Base-by-base conservation (phyloP, 345 rosid genomes). In the Populus ilicifolia region DNA sequence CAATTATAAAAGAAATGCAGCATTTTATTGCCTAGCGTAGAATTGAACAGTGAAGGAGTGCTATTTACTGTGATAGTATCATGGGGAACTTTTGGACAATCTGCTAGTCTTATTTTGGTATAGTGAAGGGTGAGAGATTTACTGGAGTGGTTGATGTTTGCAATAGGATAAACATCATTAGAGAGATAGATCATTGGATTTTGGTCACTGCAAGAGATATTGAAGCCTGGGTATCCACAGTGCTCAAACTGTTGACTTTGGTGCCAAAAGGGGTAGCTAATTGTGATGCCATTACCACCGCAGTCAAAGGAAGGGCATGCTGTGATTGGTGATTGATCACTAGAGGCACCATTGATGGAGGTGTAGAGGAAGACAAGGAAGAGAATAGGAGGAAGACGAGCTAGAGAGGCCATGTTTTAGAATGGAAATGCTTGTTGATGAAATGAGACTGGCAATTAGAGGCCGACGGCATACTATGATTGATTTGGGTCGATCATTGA, bases 211-310 rank as follows among this genome's bases (percentile, higher is more conserved):
- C 87, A 85, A 2, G 87, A 79, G 70, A 82, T 35, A 23, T 75
- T 77, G 27, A 82, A 54, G 61, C 85, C 81, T 29, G 80, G 80
- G 62, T 82, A 85, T 50, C 87, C 87, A n/a, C 83, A 85, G 25
- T 81, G 75, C 13, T 79, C 77, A 5, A 6, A 23, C 18, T 38
- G 41, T 25, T 43, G 70, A 56, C 41, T 21, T 66, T 68, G 81
- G 69, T 52, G 79, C 80, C 85, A 84, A 10, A 82, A 82, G 0
- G 87, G 87, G 69, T 82, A 84, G 38, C 78, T 7, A 39, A 77
- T 74, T 36, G 16, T 44, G 73, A 63, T 18, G 29, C 80, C 80
- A 67, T 73, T 72, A 17, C 82, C 82, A 14, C 50, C 50, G 50
- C 82, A 85, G 18, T 74, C 21, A 41, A 80, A 72, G n/a, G 78